These are phyloP conservation scores for Penicillium sp. DNA, from an alignment of 2,329 filamentous ascomycete genomes.

Conservation along the genomic window DNA sequence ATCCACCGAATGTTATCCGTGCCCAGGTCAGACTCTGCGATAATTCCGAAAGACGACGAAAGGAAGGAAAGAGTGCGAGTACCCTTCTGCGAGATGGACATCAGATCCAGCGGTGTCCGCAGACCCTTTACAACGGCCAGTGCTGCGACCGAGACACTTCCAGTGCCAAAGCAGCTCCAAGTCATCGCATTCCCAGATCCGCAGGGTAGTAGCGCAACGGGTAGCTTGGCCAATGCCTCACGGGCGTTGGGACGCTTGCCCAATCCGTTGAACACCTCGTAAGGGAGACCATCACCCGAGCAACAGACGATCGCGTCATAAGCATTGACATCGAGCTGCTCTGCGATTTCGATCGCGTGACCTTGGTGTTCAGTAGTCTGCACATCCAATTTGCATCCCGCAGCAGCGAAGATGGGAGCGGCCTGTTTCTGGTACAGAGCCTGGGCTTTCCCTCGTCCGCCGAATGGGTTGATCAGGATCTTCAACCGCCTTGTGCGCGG, in stretches of 20 bases:
- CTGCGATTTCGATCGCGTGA: slow-evolving; percentile 75
- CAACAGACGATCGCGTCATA: slow-evolving; percentile 87
- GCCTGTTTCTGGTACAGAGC: slow-evolving; percentile 74
- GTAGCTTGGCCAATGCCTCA: slow-evolving; percentile 71
- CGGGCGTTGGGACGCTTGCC: slow-evolving; percentile 73
- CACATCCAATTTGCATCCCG: slow-evolving; percentile 73
- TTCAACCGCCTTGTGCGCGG: slow-evolving; percentile 76
- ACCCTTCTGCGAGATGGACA: slow-evolving; percentile 81
- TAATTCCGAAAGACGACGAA: slow-evolving; percentile 83
- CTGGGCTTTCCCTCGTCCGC: slow-evolving; percentile 75
- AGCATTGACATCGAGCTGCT: slow-evolving; percentile 71
- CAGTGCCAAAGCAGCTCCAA: slow-evolving; percentile 82
- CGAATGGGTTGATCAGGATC: slow-evolving; percentile 86
- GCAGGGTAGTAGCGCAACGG: slow-evolving; percentile 84
- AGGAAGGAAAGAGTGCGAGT: slow-evolving; percentile 59
- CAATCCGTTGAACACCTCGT: slow-evolving; percentile 94
- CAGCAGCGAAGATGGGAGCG: slow-evolving; percentile 79
- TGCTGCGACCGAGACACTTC: slow-evolving; percentile 72
- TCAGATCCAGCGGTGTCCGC: slow-evolving; percentile 78
- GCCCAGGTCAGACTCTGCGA: slow-evolving; percentile 85
- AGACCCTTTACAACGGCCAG: slow-evolving; percentile 84
- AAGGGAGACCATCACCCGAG: slow-evolving; percentile 86
- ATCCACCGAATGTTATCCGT: slow-evolving; percentile 95
- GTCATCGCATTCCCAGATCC: slow-evolving; percentile 94
- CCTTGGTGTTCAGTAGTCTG: slow-evolving; percentile 70